These are phyloP conservation scores for Aphanomyces stellatus DNA, from an alignment of 352 stramenopile genomes.

Conservation along the genomic window DNA sequence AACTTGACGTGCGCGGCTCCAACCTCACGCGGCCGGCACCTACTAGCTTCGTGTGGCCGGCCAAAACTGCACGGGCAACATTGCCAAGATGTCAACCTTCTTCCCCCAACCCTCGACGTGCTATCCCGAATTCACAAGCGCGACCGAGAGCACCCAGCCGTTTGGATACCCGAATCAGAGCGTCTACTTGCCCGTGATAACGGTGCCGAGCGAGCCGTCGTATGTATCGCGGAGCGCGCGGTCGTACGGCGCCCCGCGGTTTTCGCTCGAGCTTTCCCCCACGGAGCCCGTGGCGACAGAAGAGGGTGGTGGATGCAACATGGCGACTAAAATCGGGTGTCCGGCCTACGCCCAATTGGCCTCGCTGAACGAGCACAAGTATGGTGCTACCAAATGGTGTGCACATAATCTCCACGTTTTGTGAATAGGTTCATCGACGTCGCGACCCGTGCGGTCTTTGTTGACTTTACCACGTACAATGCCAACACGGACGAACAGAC, in stretches of 20 bases:
- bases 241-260: neutral
- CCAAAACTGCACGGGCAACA: neutral
- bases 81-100: neutral
- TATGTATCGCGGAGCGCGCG: neutral
- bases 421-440: constrained; percentile 12
- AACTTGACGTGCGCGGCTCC: neutral
- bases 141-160: neutral
- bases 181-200: neutral
- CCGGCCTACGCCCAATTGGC: neutral
- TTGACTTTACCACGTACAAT: constrained; percentile 20
- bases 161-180: neutral
- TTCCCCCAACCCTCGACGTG: neutral
- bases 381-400: neutral
- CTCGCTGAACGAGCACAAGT: constrained; percentile 3
- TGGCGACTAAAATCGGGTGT: neutral
- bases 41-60: neutral
- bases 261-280: neutral
- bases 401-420: too few species aligned
- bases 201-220: neutral
- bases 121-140: constrained; percentile 1
- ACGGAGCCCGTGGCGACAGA: neutral
- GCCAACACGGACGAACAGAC: constrained; percentile 19
- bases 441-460: constrained; percentile 5
- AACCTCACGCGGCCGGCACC: neutral
- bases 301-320: neutral